Evolutionary conservation across 2,329 filamentous ascomycete genomes (phyloP), one percentile per base, ranked within the genome.

Genomic region (Monosporascus sp.): DNA sequence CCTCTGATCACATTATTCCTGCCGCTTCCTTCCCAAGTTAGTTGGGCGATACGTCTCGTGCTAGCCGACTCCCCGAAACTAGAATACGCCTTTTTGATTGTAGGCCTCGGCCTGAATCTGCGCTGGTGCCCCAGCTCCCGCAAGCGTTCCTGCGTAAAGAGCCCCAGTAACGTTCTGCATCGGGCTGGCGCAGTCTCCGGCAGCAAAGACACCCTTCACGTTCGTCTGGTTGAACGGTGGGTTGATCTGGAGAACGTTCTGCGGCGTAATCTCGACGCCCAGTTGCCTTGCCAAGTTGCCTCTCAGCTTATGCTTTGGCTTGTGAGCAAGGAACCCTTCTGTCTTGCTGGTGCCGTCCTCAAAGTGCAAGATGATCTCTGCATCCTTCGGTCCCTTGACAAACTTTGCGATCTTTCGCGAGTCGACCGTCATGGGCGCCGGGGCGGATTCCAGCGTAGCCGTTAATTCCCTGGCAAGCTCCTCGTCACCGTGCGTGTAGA

Each of bases 201-300:
- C 44, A 40, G 24, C 55, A 38, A 57, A 58, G 20, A 60, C 52
- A 7, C 54, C 56, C 31, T 50, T 51, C 16, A 55, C 20, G 19
- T 41, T 54, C n/a, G 56, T 60, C 44, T 54, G 52, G 41, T 57
- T 54, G 27, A 55, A 57, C 1, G 53, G 55, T n/a, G 52, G 52
- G 37, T 19, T 50, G 3, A 48, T 43, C 17, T 54, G 40, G 26
- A 56, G 38, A 8, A 49, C 50, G 3, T 19, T 37, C 50, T 38
- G 48, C 3, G 49, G 45, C 14, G 51, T 49, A 8, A 57, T 20
- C 38, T 58, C 52, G 17, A 55, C 26, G 6, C 58, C 58, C 26
- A 60, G 48, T 53, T 58, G 53, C n/a, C 54, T 20, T 16, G 51
- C 47, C 3, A 60, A 35, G 9, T 46, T 6, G 0, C 54, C 58